These are phyloP conservation scores for Gloeophyllum trabeum DNA, from an alignment of 768 basidiomycete species.

Conservation along the genomic window DNA sequence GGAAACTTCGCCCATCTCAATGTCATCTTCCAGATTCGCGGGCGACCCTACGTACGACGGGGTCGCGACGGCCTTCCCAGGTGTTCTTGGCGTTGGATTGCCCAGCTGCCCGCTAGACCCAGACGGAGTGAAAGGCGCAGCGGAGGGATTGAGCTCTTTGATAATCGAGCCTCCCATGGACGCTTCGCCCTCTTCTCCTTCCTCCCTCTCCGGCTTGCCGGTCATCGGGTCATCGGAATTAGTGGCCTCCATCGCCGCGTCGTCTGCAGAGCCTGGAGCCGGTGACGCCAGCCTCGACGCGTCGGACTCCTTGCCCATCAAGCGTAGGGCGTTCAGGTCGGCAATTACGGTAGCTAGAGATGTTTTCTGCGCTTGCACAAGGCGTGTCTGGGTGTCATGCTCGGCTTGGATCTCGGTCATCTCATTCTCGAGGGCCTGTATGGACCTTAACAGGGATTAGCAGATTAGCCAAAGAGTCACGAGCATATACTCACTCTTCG, in stretches of 20 bases:
- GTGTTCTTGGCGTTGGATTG: conserved; percentile 1
- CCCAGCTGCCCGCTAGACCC: conserved; percentile 16
- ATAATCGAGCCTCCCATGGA: conserved; percentile 17
- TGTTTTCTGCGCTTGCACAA: conserved; percentile 54
- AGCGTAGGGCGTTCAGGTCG: conserved; percentile 48
- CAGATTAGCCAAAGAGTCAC: background rate
- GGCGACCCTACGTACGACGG: conserved; percentile 7
- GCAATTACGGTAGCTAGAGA: conserved; percentile 56
- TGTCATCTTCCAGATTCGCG: conserved; percentile 43
- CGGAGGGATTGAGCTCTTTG: conserved; percentile 19
- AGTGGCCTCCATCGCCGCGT: conserved; percentile 13
- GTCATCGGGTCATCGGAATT: conserved; percentile 24
- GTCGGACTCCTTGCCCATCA: conserved; percentile 53
- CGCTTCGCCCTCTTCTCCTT: conserved; percentile 26
- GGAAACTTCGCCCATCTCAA: conserved; percentile 88
- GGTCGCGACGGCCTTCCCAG: conserved; percentile 7
- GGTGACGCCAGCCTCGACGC: conserved; percentile 39
- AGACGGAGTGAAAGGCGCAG: conserved; percentile 22
- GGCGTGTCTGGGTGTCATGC: conserved; percentile 61
- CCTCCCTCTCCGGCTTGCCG: conserved; percentile 33
- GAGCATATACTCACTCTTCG: conserved; percentile 45
- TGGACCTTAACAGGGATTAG: conserved; percentile 33
- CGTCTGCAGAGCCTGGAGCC: conserved; percentile 22
- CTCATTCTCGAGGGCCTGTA: conserved; percentile 62
- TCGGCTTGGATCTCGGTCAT: conserved; percentile 65